Evolutionary conservation across 352 stramenopile genomes (phyloP).

Genomic region (Stramenopiles sp.): DNA sequence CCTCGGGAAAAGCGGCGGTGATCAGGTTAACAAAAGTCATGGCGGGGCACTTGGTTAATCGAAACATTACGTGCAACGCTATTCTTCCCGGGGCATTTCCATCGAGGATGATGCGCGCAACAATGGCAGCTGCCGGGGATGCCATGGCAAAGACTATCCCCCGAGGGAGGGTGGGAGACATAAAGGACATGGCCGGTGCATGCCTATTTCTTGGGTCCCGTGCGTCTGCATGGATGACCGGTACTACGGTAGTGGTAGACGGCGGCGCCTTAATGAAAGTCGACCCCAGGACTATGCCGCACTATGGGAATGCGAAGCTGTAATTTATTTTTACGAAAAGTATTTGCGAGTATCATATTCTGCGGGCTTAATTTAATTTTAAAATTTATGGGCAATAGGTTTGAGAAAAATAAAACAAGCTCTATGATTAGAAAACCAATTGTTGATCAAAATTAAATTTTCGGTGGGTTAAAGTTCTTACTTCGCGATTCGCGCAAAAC

Average conservation of each 20-base stretch:
- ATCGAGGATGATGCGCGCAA: constrained; percentile 58
- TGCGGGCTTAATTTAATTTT: too few relatives aligned
- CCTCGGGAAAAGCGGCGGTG: constrained; percentile 75
- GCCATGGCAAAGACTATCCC: constrained; percentile 46
- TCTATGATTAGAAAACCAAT: too few relatives aligned
- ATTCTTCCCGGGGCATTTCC: constrained; percentile 72
- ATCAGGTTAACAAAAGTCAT: constrained; percentile 76
- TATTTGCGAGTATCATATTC: too few relatives aligned
- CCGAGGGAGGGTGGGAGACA: constrained; percentile 48
- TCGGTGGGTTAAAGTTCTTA: too few relatives aligned
- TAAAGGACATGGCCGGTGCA: constrained; percentile 71
- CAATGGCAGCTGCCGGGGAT: constrained; percentile 33
- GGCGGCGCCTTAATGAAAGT: too few relatives aligned
- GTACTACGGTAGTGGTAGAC: constrained; percentile 66
- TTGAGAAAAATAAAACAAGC: too few relatives aligned
- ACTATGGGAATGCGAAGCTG: too few relatives aligned
- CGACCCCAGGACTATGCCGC: too few relatives aligned
- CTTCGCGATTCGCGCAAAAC: too few relatives aligned
- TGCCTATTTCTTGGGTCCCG: constrained; percentile 68
- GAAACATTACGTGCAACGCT: constrained; percentile 79
- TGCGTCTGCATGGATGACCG: constrained; percentile 68
- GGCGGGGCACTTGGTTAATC: constrained; percentile 57
- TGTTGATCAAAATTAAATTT: too few relatives aligned
- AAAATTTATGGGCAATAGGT: too few relatives aligned
- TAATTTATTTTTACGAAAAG: too few relatives aligned